Conservation (phyloP, 257 asterid genomes). For the Rauvolfia tetraphylla region DNA sequence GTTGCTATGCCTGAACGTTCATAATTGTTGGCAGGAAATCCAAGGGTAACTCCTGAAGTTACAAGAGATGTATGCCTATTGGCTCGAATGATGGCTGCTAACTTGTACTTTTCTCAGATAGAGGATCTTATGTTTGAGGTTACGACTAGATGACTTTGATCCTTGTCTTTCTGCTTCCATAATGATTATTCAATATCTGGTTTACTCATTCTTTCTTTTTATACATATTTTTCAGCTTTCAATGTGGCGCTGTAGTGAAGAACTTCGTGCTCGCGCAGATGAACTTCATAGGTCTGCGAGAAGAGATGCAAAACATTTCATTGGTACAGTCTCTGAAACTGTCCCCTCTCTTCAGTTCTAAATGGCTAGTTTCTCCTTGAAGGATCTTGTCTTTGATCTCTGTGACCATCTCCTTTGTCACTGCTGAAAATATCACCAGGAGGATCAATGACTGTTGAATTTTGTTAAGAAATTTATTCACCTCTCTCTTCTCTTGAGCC, state of each 20-base stretch:
- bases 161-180: not conserved
- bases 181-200: not conserved
- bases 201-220: not conserved
- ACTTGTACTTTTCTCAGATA: conserved; percentile 79
- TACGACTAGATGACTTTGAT: not conserved
- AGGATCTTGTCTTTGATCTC: not conserved
- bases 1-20: conserved; percentile 7
- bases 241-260: conserved; percentile 98
- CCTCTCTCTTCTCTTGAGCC: not conserved
- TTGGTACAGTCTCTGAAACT: conserved; percentile 37
- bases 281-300: conserved; percentile 69
- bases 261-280: conserved; percentile 63
- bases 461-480: not conserved
- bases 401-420: not conserved
- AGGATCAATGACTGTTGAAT: not conserved
- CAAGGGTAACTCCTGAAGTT: conserved; percentile 96
- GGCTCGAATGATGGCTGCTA: conserved; percentile 98
- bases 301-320: conserved; percentile 80
- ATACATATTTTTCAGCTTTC: conserved; percentile 55
- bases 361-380: not conserved
- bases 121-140: conserved; percentile 99
- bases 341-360: not conserved
- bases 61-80: conserved; percentile 90
- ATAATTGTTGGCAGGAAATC: conserved; percentile 57
- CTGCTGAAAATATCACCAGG: not conserved